Evolutionary conservation across 2,329 filamentous ascomycete genomes (phyloP).

Genomic region (Epichloe sylvatica): DNA sequence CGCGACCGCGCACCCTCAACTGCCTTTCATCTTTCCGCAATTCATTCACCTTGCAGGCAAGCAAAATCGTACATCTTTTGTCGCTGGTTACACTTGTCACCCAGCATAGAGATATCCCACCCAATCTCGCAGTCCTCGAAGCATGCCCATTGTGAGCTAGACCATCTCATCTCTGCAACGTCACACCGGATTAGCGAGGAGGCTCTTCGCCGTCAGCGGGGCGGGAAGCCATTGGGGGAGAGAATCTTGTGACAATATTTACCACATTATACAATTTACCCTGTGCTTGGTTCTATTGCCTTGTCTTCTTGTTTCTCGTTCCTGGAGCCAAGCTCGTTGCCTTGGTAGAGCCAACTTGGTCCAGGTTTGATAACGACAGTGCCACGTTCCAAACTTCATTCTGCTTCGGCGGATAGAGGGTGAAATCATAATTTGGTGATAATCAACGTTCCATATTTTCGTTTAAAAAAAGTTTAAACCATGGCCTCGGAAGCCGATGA

Average conservation of each 20-base stretch:
- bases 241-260: slow-evolving; percentile 3
- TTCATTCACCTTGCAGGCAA: background rate
- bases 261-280: slow-evolving; percentile 2
- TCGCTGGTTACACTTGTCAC: background rate
- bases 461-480: slow-evolving; percentile 8
- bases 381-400: slow-evolving; percentile 1
- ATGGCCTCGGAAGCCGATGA: slow-evolving; percentile 55
- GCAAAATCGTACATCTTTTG: background rate
- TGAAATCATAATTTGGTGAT: slow-evolving; percentile 1
- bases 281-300: slow-evolving; percentile 3
- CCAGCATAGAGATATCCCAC: background rate
- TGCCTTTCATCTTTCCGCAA: background rate
- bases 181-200: slow-evolving; percentile 2
- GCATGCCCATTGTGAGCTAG: slow-evolving; percentile 3
- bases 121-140: background rate
- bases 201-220: background rate
- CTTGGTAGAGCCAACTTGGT: background rate
- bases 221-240: background rate
- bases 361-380: slow-evolving; percentile 3
- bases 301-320: background rate
- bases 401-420: background rate
- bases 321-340: background rate
- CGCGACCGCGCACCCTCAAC: background rate
- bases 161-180: slow-evolving; percentile 1
- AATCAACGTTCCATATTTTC: slow-evolving; percentile 3